These are phyloP conservation scores for Musa acuminata DNA, from an alignment of 176 grass and related monocot species.

Conservation along the genomic window DNA sequence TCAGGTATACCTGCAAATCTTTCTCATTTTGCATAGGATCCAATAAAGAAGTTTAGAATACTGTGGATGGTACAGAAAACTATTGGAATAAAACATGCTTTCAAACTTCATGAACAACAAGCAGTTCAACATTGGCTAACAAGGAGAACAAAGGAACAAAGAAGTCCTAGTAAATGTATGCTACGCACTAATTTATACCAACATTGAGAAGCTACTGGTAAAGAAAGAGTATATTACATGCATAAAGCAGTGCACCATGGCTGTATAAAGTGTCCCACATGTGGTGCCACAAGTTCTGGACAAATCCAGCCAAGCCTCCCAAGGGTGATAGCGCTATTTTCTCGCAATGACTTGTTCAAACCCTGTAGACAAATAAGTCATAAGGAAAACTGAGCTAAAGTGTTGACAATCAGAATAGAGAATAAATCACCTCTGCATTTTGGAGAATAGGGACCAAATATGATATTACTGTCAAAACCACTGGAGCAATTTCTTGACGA, in stretches of 20 bases:
- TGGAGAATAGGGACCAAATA: constrained; percentile 67
- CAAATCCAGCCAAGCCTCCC: constrained; percentile 94
- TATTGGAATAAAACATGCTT: too few species aligned
- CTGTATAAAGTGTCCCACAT: constrained; percentile 86
- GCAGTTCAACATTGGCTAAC: constrained; percentile 8
- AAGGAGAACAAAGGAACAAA: constrained; percentile 25
- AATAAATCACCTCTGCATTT: constrained; percentile 50
- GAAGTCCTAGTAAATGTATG: too few species aligned
- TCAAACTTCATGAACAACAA: too few species aligned
- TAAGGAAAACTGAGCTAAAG: constrained; percentile 7
- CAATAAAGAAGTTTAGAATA: too few species aligned
- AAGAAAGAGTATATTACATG: constrained; percentile 46
- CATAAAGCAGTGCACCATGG: constrained; percentile 81
- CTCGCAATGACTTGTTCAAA: constrained; percentile 73
- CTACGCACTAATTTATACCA: too few species aligned
- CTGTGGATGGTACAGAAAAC: too few species aligned
- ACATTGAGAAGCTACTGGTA: neutral
- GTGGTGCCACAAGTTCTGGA: constrained; percentile 77
- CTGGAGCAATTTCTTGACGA: constrained; percentile 65
- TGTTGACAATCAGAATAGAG: constrained; percentile 3
- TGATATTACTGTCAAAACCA: constrained; percentile 60
- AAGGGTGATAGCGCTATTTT: constrained; percentile 92
- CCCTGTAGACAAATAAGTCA: constrained; percentile 27
- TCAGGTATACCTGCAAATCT: too few species aligned
- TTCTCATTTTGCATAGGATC: too few species aligned